Base-by-base conservation (phyloP, 2,329 filamentous ascomycete species). In the Phoma sp. region DNA sequence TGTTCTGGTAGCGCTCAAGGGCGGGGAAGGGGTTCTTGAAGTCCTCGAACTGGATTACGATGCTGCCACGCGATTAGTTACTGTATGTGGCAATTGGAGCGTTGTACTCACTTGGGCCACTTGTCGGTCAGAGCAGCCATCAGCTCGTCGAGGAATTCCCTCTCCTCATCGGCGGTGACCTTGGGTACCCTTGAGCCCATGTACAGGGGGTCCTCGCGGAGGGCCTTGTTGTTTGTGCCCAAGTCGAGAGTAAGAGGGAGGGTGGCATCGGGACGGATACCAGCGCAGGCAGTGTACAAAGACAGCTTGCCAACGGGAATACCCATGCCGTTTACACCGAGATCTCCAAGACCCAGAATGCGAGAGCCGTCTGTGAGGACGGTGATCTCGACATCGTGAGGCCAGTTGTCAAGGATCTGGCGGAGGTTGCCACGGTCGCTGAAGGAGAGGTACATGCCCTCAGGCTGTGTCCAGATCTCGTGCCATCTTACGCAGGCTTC, bases 11-110 rank as follows among this genome's bases (percentile, higher is more conserved):
- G 56, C 92, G 87, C 74, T 95, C 90, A 33, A 98, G 85, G 69
- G 96, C 93, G 59, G 90, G 89, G 84, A 98, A 99, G 39, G 95
- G 93, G 70, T 93, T 96, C 82, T 98, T 96, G 77, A 96, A 98
- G 73, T 98, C 95, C 57, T 98, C 93, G 68, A 96, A 98, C 75
- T 98, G 95, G 59, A 98, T 91, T 62, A 89, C 85, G 64, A 89
- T 87, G 60, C 84, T 85, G 66, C 57, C 58, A 61, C 51, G 36
- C 50, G 47, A 64, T 77, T 61, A 77, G 73, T 69, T 63, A 56
- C 55, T 58, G 28, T 21, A 43, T 49, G 5, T 23, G 33, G 12
- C 33, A 21, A 33, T 20, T 20, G 26, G n/a, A 23, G 46, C 12
- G 34, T 55, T 58, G 51, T 55, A 77, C 82, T 76, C 76, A 84